Percentiles rank a stretch among this genome's conserved stretches.
Conservation (phyloP, 176 grass and related monocot species). For the Triticum aestivum region DNA sequence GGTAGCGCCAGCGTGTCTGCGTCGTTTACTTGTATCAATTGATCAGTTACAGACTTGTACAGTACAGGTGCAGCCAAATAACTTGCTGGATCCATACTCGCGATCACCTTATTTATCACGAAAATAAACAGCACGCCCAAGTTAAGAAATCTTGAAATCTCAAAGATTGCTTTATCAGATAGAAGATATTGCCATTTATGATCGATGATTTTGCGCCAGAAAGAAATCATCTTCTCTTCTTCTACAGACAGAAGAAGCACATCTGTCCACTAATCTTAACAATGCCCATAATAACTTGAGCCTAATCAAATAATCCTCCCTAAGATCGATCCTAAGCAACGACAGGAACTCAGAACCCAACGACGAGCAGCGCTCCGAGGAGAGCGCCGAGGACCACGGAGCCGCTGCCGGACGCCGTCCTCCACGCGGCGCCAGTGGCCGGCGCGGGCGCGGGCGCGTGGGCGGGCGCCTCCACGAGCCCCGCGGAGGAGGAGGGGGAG, state of each 20-base stretch:
- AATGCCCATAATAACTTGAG: neutral
- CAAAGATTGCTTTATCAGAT: neutral
- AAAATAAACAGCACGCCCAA: neutral
- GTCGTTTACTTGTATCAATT: too few relatives aligned
- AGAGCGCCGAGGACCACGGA: neutral
- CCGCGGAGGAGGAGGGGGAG: neutral
- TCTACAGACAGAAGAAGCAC: slow-evolving; percentile 36
- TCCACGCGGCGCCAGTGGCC: neutral
- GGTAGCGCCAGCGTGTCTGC: too few relatives aligned
- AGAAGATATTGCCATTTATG: neutral
- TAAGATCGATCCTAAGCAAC: neutral
- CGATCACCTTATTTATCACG: too few relatives aligned
- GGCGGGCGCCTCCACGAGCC: neutral
- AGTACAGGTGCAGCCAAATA: too few relatives aligned
- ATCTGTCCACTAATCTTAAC: neutral
- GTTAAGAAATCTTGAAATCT: neutral
- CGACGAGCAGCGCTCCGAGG: neutral
- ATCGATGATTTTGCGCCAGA: neutral
- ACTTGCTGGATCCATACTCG: too few relatives aligned
- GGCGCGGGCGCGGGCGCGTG: neutral
- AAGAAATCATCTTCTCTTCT: neutral
- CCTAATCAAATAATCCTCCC: slow-evolving; percentile 22
- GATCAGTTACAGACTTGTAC: too few relatives aligned
- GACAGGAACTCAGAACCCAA: neutral
- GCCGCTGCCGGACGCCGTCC: neutral